Conservation (phyloP, 495 filamentous ascomycete species). For the Xylaria scruposa region DNA sequence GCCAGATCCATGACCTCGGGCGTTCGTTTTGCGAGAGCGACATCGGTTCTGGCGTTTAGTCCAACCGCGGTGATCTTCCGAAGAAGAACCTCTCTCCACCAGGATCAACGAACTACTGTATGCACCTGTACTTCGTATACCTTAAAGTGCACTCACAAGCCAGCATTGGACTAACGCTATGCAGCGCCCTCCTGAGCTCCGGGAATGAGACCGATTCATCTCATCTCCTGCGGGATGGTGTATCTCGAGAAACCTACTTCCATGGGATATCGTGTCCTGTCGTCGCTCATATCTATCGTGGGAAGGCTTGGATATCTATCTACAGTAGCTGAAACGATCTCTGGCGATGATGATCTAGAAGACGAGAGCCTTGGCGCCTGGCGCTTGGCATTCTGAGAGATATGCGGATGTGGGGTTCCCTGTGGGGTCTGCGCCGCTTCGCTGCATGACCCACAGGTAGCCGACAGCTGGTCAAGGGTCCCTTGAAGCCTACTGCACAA, state of each 20-base stretch:
- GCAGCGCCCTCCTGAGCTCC: background rate
- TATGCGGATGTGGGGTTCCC: constrained; percentile 9
- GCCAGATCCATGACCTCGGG: constrained; percentile 11
- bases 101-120: background rate
- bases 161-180: background rate
- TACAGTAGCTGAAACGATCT: constrained; percentile 14
- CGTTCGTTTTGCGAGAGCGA: constrained; percentile 5
- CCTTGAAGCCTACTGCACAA: background rate
- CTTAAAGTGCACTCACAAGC: background rate
- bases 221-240: background rate
- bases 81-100: background rate
- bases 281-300: background rate
- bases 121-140: background rate
- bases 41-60: background rate
- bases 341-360: constrained; percentile 17
- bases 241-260: background rate
- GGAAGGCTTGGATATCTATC: background rate
- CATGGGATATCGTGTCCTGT: background rate
- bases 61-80: background rate
- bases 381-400: background rate
- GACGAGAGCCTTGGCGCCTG: constrained; percentile 1
- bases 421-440: constrained; percentile 8
- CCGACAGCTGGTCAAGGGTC: background rate
- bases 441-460: constrained; percentile 17
- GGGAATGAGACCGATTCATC: background rate